phyloP scores from a whole-genome alignment of 352 stramenopile genomes.

The Phytophthora megakarya region DNA sequence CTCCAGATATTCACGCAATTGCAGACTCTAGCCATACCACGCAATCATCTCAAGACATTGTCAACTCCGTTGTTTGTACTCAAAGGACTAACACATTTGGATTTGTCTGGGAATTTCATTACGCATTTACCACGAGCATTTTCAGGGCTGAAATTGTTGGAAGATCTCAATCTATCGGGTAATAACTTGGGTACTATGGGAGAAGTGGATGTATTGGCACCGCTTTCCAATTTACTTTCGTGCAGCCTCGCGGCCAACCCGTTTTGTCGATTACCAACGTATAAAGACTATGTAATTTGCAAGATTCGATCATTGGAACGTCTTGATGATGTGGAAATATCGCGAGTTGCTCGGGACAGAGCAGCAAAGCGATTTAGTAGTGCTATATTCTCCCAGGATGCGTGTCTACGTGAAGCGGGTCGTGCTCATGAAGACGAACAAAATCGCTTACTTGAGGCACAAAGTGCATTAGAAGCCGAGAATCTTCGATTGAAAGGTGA shows the following conservation, averaged over 20 bases:
- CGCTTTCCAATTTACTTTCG: slow-evolving; percentile 65
- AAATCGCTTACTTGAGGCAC: slow-evolving; percentile 54
- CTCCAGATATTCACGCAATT: slow-evolving; percentile 57
- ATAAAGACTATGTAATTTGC: slow-evolving; percentile 74
- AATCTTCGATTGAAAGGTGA: slow-evolving; percentile 77
- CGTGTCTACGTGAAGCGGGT: slow-evolving; percentile 48
- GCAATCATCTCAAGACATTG: slow-evolving; percentile 78
- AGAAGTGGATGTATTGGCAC: slow-evolving; percentile 64
- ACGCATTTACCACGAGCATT: slow-evolving; percentile 70
- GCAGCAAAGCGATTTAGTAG: slow-evolving; percentile 68
- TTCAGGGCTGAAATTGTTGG: slow-evolving; percentile 47
- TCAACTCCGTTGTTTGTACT: slow-evolving; percentile 52
- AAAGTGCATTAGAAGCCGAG: slow-evolving; percentile 70
- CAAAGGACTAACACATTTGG: slow-evolving; percentile 47
- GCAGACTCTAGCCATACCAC: slow-evolving; percentile 50
- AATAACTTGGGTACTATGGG: slow-evolving; percentile 78
- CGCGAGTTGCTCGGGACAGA: slow-evolving; percentile 50
- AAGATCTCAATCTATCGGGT: slow-evolving; percentile 68
- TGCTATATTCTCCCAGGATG: slow-evolving; percentile 60
- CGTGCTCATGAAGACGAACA: slow-evolving; percentile 59
- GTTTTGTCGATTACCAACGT: slow-evolving; percentile 76
- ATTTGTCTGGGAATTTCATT: slow-evolving; percentile 86
- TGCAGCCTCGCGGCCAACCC: slow-evolving; percentile 72
- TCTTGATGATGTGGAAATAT: slow-evolving; percentile 62
- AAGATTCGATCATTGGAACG: slow-evolving; percentile 66